These are phyloP conservation scores for Corniculantispora saksenae DNA, from an alignment of 2,329 filamentous ascomycete genomes.

Conservation along the genomic window DNA sequence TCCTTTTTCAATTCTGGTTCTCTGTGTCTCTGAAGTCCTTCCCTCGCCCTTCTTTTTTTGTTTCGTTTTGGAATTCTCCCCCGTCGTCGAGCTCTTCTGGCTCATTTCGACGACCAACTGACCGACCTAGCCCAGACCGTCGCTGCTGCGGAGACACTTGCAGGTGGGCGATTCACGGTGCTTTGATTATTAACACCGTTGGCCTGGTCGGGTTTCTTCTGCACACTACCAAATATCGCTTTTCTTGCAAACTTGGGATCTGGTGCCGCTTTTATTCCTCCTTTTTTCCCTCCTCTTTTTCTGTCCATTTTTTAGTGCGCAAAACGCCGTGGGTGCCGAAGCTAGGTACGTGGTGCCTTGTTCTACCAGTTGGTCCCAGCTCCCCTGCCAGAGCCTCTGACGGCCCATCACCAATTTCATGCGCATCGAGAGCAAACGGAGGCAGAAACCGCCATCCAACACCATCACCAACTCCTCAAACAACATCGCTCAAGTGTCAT, in stretches of 20 bases:
- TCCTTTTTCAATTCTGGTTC: not conserved
- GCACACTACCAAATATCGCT: too few species aligned
- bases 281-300: not conserved
- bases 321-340: slow-evolving; percentile 11
- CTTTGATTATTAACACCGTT: slow-evolving; percentile 5
- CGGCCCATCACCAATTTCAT: not conserved
- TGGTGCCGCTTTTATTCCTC: slow-evolving; percentile 14
- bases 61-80: not conserved
- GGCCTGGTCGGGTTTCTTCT: not conserved
- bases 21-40: not conserved
- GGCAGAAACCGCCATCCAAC: not conserved
- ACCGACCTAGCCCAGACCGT: not conserved
- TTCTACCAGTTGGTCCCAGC: not conserved
- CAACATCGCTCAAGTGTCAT: not conserved
- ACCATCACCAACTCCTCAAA: not conserved
- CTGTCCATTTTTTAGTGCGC: not conserved
- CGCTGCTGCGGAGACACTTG: not conserved
- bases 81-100: not conserved
- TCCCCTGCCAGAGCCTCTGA: not conserved
- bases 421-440: slow-evolving; percentile 3
- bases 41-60: too few species aligned
- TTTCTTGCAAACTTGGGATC: not conserved
- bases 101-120: not conserved
- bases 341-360: too few species aligned
- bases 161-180: not conserved